Conservation (phyloP, 2,329 filamentous ascomycete genomes). For the Penicillium oxalicum region DNA sequence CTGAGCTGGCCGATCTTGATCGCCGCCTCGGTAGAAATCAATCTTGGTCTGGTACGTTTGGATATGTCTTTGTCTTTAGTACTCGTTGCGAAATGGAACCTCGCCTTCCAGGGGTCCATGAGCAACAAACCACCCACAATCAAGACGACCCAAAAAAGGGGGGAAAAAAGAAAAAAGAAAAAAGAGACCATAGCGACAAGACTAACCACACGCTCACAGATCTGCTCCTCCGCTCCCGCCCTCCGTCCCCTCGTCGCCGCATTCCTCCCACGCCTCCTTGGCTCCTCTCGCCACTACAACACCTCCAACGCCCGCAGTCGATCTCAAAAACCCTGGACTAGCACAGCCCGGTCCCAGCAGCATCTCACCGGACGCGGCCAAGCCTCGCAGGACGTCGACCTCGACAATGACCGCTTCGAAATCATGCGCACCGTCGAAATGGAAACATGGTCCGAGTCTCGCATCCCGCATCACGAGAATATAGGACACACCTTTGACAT, state of each 20-base stretch:
- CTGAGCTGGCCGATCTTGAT: slow-evolving; percentile 30
- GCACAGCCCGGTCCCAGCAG: slow-evolving; percentile 18
- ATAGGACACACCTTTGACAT: slow-evolving; percentile 16
- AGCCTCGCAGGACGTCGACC: slow-evolving; percentile 11
- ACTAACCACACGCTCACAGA: slow-evolving; percentile 16
- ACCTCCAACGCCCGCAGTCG: slow-evolving; percentile 14
- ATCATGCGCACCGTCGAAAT: slow-evolving; percentile 34
- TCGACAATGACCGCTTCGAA: slow-evolving; percentile 23
- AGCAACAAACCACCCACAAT: no score
- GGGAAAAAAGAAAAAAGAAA: slow-evolving; percentile 2
- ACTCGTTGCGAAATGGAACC: no score
- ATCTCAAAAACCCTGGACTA: slow-evolving; percentile 20
- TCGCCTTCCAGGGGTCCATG: no score
- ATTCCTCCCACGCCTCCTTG: slow-evolving; percentile 29
- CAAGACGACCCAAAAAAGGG: no score
- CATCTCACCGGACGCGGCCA: slow-evolving; percentile 10
- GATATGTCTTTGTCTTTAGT: no score
- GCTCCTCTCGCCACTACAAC: slow-evolving; percentile 20
- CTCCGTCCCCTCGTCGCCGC: slow-evolving; percentile 30
- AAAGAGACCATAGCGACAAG: no score
- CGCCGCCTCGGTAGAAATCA: slow-evolving; percentile 30
- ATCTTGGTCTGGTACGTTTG: slow-evolving; percentile 30
- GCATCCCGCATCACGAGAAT: slow-evolving; percentile 9
- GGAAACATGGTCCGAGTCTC: slow-evolving; percentile 28
- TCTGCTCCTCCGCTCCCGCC: slow-evolving; percentile 34